phyloP scores from a whole-genome alignment of 805 yeast species.

The Grigorovia humatica region DNA sequence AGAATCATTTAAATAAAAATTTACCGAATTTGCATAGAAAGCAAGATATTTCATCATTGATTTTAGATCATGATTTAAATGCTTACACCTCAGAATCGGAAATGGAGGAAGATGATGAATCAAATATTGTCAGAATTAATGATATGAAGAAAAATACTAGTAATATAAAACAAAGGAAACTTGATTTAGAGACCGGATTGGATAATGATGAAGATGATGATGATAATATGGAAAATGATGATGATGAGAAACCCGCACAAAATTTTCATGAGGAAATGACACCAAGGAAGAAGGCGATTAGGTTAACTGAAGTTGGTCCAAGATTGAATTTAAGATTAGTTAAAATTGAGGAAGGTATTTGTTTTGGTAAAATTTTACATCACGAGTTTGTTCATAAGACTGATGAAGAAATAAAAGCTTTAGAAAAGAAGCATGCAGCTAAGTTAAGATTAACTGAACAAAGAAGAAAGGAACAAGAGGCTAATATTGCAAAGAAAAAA shows the following conservation, averaged over 20 bases:
- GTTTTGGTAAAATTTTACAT: slow-evolving; percentile 78
- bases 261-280: slow-evolving; percentile 4
- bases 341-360: slow-evolving; percentile 88
- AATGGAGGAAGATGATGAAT: slow-evolving; percentile 92
- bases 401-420: slow-evolving; percentile 43
- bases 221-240: slow-evolving; percentile 1
- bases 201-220: slow-evolving; percentile 15
- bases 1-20: slow-evolving; percentile 46
- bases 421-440: slow-evolving; percentile 59
- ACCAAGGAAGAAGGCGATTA: slow-evolving; percentile 69
- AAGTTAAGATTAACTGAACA: slow-evolving; percentile 53
- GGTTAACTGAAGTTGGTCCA: slow-evolving; percentile 89
- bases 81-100: slow-evolving; percentile 84
- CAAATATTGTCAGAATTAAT: slow-evolving; percentile 58
- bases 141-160: slow-evolving; percentile 23
- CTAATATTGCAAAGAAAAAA: slow-evolving; percentile 63
- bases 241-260: slow-evolving; percentile 4
- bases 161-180: slow-evolving; percentile 11
- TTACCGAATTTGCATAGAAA: slow-evolving; percentile 62
- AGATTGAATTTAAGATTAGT: slow-evolving; percentile 63
- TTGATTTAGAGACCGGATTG: slow-evolving; percentile 12
- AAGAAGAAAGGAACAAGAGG: slow-evolving; percentile 70
- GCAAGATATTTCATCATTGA: slow-evolving; percentile 70
- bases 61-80: slow-evolving; percentile 72
- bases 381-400: slow-evolving; percentile 64